Evolutionary conservation across 2,329 filamentous ascomycete genomes (phyloP).

Genomic region (Aureobasidium namibiae): DNA sequence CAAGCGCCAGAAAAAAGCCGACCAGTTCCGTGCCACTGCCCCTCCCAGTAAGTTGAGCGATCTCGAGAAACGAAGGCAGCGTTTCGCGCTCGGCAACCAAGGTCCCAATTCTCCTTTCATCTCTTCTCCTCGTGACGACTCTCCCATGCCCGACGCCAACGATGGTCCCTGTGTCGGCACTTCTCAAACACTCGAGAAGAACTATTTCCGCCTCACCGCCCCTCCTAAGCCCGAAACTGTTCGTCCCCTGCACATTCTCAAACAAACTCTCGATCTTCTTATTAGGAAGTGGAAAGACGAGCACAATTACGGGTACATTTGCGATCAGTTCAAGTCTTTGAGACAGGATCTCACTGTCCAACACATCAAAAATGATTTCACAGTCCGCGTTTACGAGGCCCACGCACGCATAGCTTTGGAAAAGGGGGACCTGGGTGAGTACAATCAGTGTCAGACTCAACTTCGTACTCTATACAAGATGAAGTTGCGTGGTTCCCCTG

Average conservation of each 20-base stretch:
- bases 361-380: conserved; percentile 93
- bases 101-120: conserved; percentile 44
- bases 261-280: conserved; percentile 76
- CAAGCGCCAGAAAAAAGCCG: conserved; percentile 34
- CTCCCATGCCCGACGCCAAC: conserved; percentile 37
- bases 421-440: conserved; percentile 99
- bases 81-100: conserved; percentile 57
- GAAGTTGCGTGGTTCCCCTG: conserved; percentile 77
- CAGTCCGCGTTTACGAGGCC: conserved; percentile 92
- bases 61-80: conserved; percentile 80
- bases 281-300: conserved; percentile 94
- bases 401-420: conserved; percentile 96
- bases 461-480: conserved; percentile 83
- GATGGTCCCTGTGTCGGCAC: conserved; percentile 74
- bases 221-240: conserved; percentile 83
- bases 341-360: conserved; percentile 97
- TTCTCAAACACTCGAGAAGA: conserved; percentile 79
- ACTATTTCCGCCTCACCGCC: conserved; percentile 86
- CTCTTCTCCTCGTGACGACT: conserved; percentile 36
- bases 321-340: conserved; percentile 98
- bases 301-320: conserved; percentile 93
- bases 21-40: conserved; percentile 31
- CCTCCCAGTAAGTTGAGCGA: conserved; percentile 78
- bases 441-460: conserved; percentile 99
- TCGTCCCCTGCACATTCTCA: conserved; percentile 70